Evolutionary conservation across 768 basidiomycete species (phyloP).

Genomic region (Artomyces pyxidatus): DNA sequence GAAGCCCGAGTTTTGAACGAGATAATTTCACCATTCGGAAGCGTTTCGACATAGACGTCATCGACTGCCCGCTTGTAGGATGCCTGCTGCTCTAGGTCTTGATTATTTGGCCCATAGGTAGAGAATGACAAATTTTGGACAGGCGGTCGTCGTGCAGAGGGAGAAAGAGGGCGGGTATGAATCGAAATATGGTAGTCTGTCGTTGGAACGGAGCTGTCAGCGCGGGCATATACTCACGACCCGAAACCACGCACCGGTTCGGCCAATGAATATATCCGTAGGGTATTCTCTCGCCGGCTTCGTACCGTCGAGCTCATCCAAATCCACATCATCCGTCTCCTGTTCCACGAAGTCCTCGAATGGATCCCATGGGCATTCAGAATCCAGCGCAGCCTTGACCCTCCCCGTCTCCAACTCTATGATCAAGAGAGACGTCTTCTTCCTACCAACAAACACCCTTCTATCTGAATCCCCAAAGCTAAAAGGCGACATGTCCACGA

Average conservation of each 20-base stretch:
- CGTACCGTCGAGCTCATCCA: conserved; percentile 54
- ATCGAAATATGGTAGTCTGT: conserved; percentile 91
- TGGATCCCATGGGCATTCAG: conserved; percentile 73
- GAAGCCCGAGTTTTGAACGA: conserved; percentile 48
- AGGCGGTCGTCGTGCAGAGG: conserved; percentile 30
- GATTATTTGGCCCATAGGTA: conserved; percentile 87
- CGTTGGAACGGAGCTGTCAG: too few relatives aligned
- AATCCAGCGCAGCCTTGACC: conserved; percentile 65
- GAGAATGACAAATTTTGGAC: conserved; percentile 86
- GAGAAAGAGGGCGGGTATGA: conserved; percentile 43
- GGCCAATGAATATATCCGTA: conserved; percentile 53
- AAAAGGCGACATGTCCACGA: conserved; percentile 83
- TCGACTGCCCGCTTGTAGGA: conserved; percentile 73
- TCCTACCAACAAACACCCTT: conserved; percentile 82
- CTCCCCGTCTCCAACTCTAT: conserved; percentile 75
- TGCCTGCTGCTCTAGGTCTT: conserved; percentile 65
- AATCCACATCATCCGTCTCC: conserved; percentile 35
- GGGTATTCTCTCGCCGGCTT: conserved; percentile 27
- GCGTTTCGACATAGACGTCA: conserved; percentile 70
- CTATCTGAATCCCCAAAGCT: conserved; percentile 65
- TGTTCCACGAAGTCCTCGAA: conserved; percentile 44
- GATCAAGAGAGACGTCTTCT: conserved; percentile 75
- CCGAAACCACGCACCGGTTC: conserved; percentile 55
- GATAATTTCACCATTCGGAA: conserved; percentile 72
- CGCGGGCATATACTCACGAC: too few relatives aligned